Base-by-base conservation (phyloP, 805 yeast species). In the Saccharomycopsis selenospora region DNA sequence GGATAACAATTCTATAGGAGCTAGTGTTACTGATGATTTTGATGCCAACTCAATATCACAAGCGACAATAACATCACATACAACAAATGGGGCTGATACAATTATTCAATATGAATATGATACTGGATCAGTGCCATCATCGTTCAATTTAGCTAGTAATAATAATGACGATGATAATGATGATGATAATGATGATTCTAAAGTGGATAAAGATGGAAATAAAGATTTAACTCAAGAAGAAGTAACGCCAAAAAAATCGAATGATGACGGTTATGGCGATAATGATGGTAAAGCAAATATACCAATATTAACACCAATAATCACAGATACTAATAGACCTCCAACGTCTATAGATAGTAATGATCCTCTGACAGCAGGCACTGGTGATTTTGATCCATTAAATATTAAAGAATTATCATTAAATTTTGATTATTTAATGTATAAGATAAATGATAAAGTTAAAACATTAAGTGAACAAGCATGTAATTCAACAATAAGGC, bases 351-450 rank as follows among this genome's bases (percentile, higher is more conserved):
- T 30, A 28, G 28, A 42, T 13, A 28, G 26, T 17, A 42, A 29
- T 42, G 17, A 18, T 3, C 26, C 26, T 14, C 14, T 29, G 22
- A 30, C 18, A 28, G 36, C n/a, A 22, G 10, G 10, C 14, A 43
- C 27, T 5, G 43, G 40, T n/a, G 51, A 52, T 14, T 56, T 50
- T 22, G 90, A 84, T 61, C 87, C 88, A 1, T 64, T 84, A 23
- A 76, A 80, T 10, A 70, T 84, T 14, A 75, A 77, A 56, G 71
- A 74, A 48, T 64, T 85, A 40, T 76, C 85, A 0, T 66, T 81
- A 22, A 75, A 73, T 46, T 83, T 75, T 59, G 91, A 85, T 56
- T 80, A 82, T 56, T 61, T 85, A 36, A 60, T 83, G 59, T 80
- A 68, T 64, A 78, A 76, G 59, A 80, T 85, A 45, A 71, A 73